Evolutionary conservation across 129 eudicot species (phyloP).

Genomic region (Arctium minus): DNA sequence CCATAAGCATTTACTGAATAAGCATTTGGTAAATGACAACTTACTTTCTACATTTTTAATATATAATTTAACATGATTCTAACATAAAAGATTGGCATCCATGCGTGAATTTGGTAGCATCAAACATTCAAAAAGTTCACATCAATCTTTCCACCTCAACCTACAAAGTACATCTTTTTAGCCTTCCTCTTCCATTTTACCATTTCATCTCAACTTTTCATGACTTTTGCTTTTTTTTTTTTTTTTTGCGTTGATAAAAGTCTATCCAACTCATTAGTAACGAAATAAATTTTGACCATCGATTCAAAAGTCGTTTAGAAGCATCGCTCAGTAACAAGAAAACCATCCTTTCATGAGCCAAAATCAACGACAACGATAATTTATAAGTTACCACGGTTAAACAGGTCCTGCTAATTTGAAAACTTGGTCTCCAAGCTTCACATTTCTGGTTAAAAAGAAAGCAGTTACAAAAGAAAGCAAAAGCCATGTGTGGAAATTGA

Average conservation of each 20-base stretch:
- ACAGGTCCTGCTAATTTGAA: neutral
- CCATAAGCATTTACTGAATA: neutral
- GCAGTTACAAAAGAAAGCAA: constrained; percentile 28
- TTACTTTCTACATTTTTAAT: too few species aligned
- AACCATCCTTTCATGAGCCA: neutral
- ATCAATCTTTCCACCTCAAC: constrained; percentile 33
- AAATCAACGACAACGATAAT: neutral
- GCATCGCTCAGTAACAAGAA: neutral
- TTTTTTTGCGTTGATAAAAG: neutral
- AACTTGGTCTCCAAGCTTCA: constrained; percentile 24
- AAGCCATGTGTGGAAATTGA: constrained; percentile 23
- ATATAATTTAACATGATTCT: neutral
- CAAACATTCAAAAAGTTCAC: constrained; percentile 8
- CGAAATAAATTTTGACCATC: neutral
- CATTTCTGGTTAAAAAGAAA: constrained; percentile 15
- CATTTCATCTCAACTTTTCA: constrained; percentile 18
- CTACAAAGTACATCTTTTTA: constrained; percentile 34
- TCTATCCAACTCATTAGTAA: neutral
- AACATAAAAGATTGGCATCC: constrained; percentile 19
- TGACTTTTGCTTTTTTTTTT: constrained; percentile 13
- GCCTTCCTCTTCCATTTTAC: constrained; percentile 17
- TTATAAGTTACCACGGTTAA: neutral
- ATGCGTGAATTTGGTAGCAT: neutral
- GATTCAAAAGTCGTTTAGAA: neutral
- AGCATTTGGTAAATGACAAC: neutral